Conservation (phyloP, 2,329 filamentous ascomycete species). For the Ceratocystiopsis minuta region DNA sequence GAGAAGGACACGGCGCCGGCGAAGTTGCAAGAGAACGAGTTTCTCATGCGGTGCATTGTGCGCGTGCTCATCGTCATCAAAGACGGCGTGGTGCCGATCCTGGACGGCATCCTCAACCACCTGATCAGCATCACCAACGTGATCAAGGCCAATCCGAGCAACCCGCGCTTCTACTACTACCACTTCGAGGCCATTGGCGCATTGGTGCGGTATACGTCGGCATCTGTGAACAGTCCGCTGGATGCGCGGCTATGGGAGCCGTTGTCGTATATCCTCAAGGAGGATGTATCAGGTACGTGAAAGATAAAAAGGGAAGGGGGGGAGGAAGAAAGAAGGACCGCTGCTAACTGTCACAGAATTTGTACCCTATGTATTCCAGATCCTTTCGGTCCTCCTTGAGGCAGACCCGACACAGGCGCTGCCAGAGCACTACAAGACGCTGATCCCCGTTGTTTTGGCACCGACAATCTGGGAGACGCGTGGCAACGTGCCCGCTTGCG, state of each 20-base stretch:
- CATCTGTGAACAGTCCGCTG: conserved; percentile 49
- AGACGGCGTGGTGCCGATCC: conserved; percentile 56
- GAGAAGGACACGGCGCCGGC: conserved; percentile 68
- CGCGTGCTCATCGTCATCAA: conserved; percentile 86
- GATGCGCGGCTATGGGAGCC: conserved; percentile 69
- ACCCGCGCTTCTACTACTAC: conserved; percentile 96
- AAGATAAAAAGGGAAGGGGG: too few species aligned
- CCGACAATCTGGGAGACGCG: conserved; percentile 79
- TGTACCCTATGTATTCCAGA: conserved; percentile 88
- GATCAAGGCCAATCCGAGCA: conserved; percentile 89
- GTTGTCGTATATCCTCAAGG: conserved; percentile 61
- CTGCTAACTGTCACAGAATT: conserved; percentile 44
- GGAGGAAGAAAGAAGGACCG: too few species aligned
- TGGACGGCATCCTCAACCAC: conserved; percentile 64
- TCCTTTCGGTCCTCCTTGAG: conserved; percentile 81
- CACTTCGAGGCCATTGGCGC: conserved; percentile 91
- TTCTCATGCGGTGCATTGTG: conserved; percentile 97
- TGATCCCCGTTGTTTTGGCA: conserved; percentile 62
- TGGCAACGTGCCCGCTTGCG: conserved; percentile 83
- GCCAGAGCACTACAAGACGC: conserved; percentile 60
- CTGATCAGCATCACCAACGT: conserved; percentile 79
- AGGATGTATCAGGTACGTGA: conserved; percentile 55
- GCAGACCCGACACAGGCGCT: conserved; percentile 63
- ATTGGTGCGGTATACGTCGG: conserved; percentile 55
- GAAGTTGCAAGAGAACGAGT: conserved; percentile 97